phyloP scores from a whole-genome alignment of 169 alveolate species.

The Miamiensis avidus region DNA sequence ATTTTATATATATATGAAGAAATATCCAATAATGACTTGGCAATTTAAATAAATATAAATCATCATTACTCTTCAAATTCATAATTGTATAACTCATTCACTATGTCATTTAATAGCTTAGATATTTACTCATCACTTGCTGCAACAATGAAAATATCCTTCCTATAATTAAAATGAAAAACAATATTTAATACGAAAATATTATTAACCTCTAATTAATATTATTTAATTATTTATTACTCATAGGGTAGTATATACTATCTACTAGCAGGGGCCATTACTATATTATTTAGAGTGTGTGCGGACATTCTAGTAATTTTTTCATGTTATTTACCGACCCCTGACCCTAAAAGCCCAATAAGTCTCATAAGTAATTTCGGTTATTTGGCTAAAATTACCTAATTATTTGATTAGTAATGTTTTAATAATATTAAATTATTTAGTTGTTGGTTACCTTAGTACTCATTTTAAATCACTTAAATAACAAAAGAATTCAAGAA shows the following conservation, averaged over 20 bases:
- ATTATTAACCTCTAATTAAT: not conserved
- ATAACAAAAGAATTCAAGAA: slow-evolving; percentile 77
- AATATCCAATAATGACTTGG: no score
- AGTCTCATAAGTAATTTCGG: slow-evolving; percentile 78
- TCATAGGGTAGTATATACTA: slow-evolving; percentile 76
- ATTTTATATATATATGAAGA: no score
- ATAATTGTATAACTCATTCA: no score
- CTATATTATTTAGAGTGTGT: slow-evolving; percentile 74
- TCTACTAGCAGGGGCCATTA: slow-evolving; percentile 69
- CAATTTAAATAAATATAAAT: no score
- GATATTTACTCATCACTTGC: slow-evolving; percentile 83
- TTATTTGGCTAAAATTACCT: slow-evolving; percentile 57
- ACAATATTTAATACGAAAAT: no score
- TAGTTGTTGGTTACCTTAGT: slow-evolving; percentile 54
- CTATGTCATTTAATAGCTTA: no score
- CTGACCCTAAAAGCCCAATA: slow-evolving; percentile 76
- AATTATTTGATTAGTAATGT: no score
- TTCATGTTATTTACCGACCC: slow-evolving; percentile 62
- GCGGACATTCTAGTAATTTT: slow-evolving; percentile 82
- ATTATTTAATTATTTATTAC: slow-evolving; percentile 12
- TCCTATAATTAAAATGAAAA: not conserved
- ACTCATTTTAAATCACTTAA: slow-evolving; percentile 74
- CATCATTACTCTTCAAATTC: no score
- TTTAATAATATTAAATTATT: no score
- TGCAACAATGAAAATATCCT: slow-evolving; percentile 79